Conservation (phyloP, 1,139 yeast species). For the Sugiyamaella pinicola region DNA sequence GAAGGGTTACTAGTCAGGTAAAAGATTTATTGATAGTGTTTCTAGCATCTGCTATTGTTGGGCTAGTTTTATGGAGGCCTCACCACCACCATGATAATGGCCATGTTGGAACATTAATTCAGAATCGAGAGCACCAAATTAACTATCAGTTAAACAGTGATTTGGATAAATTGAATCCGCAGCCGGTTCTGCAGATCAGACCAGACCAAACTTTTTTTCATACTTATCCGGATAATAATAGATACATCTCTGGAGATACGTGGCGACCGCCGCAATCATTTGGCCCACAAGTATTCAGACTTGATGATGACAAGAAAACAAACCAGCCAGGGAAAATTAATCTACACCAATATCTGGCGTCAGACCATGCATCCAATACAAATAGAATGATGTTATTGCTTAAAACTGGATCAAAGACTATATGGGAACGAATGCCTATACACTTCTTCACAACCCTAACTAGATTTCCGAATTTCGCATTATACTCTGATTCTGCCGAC, state of each 20-base stretch:
- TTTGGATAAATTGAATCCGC: background rate
- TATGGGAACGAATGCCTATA: conserved; percentile 44
- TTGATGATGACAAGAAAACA: conserved; percentile 5
- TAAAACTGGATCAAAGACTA: conserved; percentile 42
- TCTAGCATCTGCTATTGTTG: conserved; percentile 14
- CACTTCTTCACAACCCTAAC: conserved; percentile 42
- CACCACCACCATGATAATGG: background rate
- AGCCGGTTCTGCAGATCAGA: background rate
- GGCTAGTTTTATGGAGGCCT: conserved; percentile 19
- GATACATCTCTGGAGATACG: conserved; percentile 37
- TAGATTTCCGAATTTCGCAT: conserved; percentile 39
- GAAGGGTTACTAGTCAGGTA: conserved; percentile 8
- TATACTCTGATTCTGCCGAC: conserved; percentile 42
- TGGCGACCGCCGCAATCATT: conserved; percentile 39
- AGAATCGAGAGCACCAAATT: no score
- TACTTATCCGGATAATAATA: conserved; percentile 36
- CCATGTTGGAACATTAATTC: no score
- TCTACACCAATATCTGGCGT: conserved; percentile 30
- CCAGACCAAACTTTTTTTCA: conserved; percentile 36
- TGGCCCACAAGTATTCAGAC: conserved; percentile 21
- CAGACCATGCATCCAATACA: conserved; percentile 31
- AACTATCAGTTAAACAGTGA: background rate
- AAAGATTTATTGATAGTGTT: conserved; percentile 17
- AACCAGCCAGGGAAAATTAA: conserved; percentile 16
- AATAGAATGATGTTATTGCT: conserved; percentile 38